Base-by-base conservation (phyloP, 495 filamentous ascomycete species). In the Aspergillus egyptiacus region DNA sequence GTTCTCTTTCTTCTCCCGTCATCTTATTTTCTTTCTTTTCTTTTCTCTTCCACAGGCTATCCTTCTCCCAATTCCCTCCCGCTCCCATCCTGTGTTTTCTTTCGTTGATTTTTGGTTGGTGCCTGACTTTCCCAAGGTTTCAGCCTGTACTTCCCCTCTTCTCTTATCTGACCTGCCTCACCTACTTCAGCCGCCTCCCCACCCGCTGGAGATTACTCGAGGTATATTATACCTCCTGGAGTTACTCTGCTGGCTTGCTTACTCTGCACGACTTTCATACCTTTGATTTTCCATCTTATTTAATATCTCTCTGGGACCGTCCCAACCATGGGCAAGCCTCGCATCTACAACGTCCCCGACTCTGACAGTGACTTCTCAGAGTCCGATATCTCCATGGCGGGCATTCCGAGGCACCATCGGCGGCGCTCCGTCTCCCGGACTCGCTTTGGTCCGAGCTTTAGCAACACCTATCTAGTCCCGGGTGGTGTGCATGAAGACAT, bases 351-450 rank as follows among this genome's bases (percentile, higher is more conserved):
- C 19, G 15, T 53, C 33, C 54, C 45, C 32, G 66, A 70, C 27
- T 67, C 67, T 17, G 68, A 70, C 24, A 61, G 63, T 14, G 71
- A 72, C 1, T 67, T 58, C 52, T 68, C 67, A 14, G 70, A 72
- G 54, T 66, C 69, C 11, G 70, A 73, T 37, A 23, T 64, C 47
- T 71, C 66, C 22, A 60, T 69, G 53, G 55, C 66, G 53, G 56
- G 53, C 23, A 49, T 30, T 19, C 48, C 52, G 20, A 55, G 53
- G 18, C 40, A 42, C 9, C 22, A 62, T 34, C 56, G 61, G 11
- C 58, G 61, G 19, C 71, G 68, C 43, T 74, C 71, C 13, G 28
- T 58, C 32, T 74, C 71, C 27, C 69, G 71, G 23, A 60, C 53
- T 23, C 71, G 63, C 20, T 22, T 42, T 32, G 56, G 43, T 32